These are phyloP conservation scores for Salix caprea DNA, from an alignment of 345 rosid genomes.

Conservation along the genomic window DNA sequence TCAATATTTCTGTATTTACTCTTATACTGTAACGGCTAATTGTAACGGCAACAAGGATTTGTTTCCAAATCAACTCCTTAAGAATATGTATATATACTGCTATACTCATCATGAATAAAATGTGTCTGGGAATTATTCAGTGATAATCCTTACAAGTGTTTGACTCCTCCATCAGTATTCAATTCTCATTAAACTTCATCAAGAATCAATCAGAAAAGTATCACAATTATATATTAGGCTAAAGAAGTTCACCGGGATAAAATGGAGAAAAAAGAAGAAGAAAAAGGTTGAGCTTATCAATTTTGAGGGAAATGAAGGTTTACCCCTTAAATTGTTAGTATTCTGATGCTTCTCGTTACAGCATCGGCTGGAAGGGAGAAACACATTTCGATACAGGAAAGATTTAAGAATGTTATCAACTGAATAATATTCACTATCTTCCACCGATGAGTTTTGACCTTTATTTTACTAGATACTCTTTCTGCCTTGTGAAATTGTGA, in stretches of 20 bases:
- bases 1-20: no score
- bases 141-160: no score
- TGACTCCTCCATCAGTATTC: no score
- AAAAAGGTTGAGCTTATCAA: not conserved
- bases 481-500: not conserved
- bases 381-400: not conserved
- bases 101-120: no score
- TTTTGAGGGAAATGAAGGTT: not conserved
- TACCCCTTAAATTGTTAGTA: not conserved
- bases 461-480: not conserved
- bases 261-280: not conserved
- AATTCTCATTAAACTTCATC: no score
- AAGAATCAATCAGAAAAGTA: not conserved
- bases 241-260: not conserved
- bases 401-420: not conserved
- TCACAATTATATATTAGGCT: not conserved
- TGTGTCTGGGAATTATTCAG: no score
- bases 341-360: not conserved
- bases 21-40: no score
- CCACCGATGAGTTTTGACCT: not conserved
- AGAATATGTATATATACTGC: no score
- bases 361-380: not conserved
- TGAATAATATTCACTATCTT: not conserved
- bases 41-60: no score
- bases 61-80: no score